Evolutionary conservation across 305 asterid genomes (phyloP), one percentile per base, ranked within the genome.

Genomic region (Fraxinus angustifolia): DNA sequence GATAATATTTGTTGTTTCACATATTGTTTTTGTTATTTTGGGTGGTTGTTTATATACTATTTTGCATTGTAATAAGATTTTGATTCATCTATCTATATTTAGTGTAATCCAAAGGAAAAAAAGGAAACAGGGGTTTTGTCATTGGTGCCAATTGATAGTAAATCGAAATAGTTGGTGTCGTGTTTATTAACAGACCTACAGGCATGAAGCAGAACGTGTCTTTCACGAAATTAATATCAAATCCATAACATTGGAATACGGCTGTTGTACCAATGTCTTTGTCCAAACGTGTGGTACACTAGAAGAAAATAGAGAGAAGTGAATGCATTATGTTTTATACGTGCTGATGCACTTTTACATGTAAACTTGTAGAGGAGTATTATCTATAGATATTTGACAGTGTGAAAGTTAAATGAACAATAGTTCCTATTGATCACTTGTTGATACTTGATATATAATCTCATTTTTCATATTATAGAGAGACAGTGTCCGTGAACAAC

Each of bases 1-100:
- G 79, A 67, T 82, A 42, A 77, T 38, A 72, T 67, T n/a, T 67
- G 31, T 68, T 72, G 35, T 60, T 87, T 86, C 79, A 83, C 84
- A 80, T 85, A 11, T 81, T 38, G 19, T 45, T 48, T 38, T 79
- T 74, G 70, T 79, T 38, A 82, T 79, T 76, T 81, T 6, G 67
- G 67, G 78, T 68, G 36, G 65, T 77, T 83, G 70, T 83, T 77
- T 76, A 8, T 67, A 28, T 67, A 58, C 48, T 40, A 8, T 26
- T 60, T 8, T 78, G 36, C 21, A 12, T 67, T 83, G 70, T 58
- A 74, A 75, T 50, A 67, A 31, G 87, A 16, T 58, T 16, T 78
- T 70, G 76, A 28, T 76, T 60, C 73, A 2, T 48, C 14, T 75
- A 14, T 71, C 4, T 42, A 8, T 76, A 30, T 21, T 76, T 42